Evolutionary conservation across 371 early-diverging fungal species (phyloP).

Genomic region (Lichtheimia corymbifera): DNA sequence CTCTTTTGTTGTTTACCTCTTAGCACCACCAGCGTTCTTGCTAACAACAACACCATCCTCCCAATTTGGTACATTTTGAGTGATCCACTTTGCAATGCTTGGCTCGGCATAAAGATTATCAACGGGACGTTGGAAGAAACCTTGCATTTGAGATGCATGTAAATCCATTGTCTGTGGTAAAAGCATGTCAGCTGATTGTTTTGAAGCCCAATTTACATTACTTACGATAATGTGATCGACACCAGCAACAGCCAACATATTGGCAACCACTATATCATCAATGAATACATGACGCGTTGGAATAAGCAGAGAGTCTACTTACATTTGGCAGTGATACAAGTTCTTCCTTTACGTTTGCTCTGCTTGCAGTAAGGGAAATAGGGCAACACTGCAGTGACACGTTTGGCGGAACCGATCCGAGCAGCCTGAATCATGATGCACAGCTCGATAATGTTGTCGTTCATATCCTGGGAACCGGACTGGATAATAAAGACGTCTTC

Average conservation of each 20-base stretch:
- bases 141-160: conserved; percentile 93
- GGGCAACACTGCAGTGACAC: conserved; percentile 90
- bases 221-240: conserved; percentile 92
- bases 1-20: conserved; percentile 61
- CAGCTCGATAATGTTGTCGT: conserved; percentile 96
- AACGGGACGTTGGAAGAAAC: conserved; percentile 94
- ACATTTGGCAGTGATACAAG: conserved; percentile 94
- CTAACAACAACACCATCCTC: conserved; percentile 85
- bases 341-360: conserved; percentile 96
- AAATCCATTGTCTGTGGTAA: conserved; percentile 83
- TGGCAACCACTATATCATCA: conserved; percentile 79
- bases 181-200: neutral
- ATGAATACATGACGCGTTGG: neutral
- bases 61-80: conserved; percentile 77
- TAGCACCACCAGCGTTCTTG: conserved; percentile 98
- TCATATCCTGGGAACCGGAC: conserved; percentile 85
- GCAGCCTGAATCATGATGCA: conserved; percentile 96
- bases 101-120: conserved; percentile 97
- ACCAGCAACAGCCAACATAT: conserved; percentile 93
- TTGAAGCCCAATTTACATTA: neutral
- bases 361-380: conserved; percentile 98
- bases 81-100: conserved; percentile 86
- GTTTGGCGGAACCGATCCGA: conserved; percentile 85
- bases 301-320: conserved; percentile 15
- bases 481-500: conserved; percentile 98